These are phyloP conservation scores for Bipolaris bicolor DNA, from an alignment of 2,329 filamentous ascomycete genomes.

Conservation along the genomic window DNA sequence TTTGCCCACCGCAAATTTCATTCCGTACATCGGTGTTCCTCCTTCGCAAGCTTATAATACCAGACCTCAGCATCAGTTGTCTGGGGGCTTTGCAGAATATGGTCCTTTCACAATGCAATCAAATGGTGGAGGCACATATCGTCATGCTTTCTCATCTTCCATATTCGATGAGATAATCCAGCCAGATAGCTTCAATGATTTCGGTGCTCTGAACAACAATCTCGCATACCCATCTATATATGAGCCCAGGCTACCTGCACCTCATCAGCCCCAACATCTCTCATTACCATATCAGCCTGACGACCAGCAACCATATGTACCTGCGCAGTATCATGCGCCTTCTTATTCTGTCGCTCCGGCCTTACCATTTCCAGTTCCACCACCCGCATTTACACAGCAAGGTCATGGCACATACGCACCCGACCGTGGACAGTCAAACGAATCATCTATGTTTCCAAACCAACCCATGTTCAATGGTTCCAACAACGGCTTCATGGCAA, in stretches of 20 bases:
- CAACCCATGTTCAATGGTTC: background rate
- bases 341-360: background rate
- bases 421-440: background rate
- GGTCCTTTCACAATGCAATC: background rate
- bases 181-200: background rate
- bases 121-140: background rate
- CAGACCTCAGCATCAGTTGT: background rate
- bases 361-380: background rate
- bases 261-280: background rate
- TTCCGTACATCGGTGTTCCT: background rate
- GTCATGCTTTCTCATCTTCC: background rate
- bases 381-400: conserved; percentile 4
- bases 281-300: background rate
- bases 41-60: background rate
- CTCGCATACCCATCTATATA: background rate
- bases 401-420: background rate
- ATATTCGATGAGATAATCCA: no score
- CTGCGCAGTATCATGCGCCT: background rate
- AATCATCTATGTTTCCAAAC: background rate
- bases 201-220: background rate
- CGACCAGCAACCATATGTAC: background rate
- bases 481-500: background rate
- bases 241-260: background rate
- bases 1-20: background rate
- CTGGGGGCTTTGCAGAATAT: background rate